These are phyloP conservation scores for Pythium periplocum DNA, from an alignment of 352 stramenopile species.

Conservation along the genomic window DNA sequence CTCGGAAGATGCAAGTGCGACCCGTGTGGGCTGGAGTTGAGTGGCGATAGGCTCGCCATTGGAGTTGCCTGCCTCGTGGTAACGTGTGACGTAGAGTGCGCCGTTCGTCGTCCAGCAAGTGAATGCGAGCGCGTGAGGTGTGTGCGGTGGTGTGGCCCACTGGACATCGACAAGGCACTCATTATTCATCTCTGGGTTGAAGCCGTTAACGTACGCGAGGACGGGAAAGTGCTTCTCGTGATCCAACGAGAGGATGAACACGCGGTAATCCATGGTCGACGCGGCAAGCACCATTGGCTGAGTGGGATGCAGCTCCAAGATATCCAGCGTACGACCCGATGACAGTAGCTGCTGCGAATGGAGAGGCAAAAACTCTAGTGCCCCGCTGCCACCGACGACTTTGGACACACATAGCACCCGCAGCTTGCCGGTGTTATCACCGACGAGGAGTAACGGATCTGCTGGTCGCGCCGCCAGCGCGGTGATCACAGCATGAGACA, in stretches of 20 bases:
- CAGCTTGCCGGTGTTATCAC: constrained; percentile 51
- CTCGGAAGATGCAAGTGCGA: constrained; percentile 31
- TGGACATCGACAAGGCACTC: constrained; percentile 53
- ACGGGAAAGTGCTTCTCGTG: constrained; percentile 65
- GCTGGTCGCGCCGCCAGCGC: constrained; percentile 34
- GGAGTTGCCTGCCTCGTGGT: constrained; percentile 18
- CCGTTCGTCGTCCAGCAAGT: constrained; percentile 52
- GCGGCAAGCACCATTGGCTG: constrained; percentile 46
- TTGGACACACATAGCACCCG: constrained; percentile 54
- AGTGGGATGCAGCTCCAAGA: constrained; percentile 52
- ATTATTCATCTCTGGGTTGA: background rate
- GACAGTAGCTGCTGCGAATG: constrained; percentile 48
- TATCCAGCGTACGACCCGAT: constrained; percentile 29
- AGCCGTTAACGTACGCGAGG: constrained; percentile 35
- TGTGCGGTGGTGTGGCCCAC: constrained; percentile 41
- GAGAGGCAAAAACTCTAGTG: constrained; percentile 56
- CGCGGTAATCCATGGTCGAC: constrained; percentile 33
- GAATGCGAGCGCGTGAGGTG: constrained; percentile 34
- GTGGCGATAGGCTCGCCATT: background rate
- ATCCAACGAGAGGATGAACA: constrained; percentile 66
- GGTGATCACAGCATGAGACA: constrained; percentile 23
- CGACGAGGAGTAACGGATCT: constrained; percentile 58
- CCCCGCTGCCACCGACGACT: constrained; percentile 30
- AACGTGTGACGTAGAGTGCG: constrained; percentile 41
- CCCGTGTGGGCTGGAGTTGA: background rate